These are phyloP conservation scores for Kodamaea sp. DNA, from an alignment of 1,139 yeast species.

Conservation along the genomic window DNA sequence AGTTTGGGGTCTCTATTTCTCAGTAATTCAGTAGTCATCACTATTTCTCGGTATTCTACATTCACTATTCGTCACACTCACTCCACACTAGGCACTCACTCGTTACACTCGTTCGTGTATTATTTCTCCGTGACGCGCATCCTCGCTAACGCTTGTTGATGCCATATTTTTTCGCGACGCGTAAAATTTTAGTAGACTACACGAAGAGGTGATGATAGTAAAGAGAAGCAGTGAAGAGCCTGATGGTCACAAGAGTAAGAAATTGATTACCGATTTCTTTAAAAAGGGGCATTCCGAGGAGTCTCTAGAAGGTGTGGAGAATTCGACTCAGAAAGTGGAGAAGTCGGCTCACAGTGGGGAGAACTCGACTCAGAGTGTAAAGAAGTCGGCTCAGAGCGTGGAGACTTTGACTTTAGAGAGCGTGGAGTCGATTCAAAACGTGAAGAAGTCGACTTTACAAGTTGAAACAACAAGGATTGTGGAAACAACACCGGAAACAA, in stretches of 20 bases:
- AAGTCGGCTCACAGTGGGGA: neutral
- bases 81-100: too few relatives aligned
- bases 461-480: neutral
- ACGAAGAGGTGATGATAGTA: neutral
- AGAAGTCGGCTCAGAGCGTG: too few relatives aligned
- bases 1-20: too few relatives aligned
- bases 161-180: too few relatives aligned
- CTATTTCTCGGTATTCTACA: too few relatives aligned
- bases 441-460: neutral
- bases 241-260: constrained; percentile 1
- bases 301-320: neutral
- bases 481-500: neutral
- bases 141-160: too few relatives aligned
- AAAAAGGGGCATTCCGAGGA: neutral
- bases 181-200: too few relatives aligned
- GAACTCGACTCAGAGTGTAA: neutral
- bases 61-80: too few relatives aligned
- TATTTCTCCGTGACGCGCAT: too few relatives aligned
- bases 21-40: too few relatives aligned
- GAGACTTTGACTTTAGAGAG: neutral
- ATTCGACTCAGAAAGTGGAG: neutral
- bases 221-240: constrained; percentile 3
- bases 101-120: too few relatives aligned
- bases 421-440: constrained; percentile 1
- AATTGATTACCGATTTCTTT: constrained; percentile 16